Conservation (phyloP, 495 filamentous ascomycete genomes). For the Aspergillus coremiiformis region DNA sequence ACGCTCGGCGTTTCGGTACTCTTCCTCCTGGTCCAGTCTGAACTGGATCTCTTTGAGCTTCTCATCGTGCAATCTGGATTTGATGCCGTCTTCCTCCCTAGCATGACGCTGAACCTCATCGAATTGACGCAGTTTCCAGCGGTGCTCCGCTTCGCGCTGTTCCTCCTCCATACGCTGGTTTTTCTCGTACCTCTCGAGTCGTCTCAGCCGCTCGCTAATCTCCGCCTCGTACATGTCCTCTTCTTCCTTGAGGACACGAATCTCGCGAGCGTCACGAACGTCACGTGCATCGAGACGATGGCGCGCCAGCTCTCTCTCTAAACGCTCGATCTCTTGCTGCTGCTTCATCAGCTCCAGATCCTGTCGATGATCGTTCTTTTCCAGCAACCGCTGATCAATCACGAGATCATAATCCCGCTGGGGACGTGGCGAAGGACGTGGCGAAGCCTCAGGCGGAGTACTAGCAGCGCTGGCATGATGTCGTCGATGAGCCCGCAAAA, state of each 20-base stretch:
- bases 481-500: slow-evolving; percentile 13
- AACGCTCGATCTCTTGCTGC: slow-evolving; percentile 38
- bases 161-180: slow-evolving; percentile 28
- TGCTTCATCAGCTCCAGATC: slow-evolving; percentile 35
- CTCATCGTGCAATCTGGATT: slow-evolving; percentile 15
- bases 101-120: slow-evolving; percentile 27
- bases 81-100: slow-evolving; percentile 12
- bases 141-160: slow-evolving; percentile 23
- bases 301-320: slow-evolving; percentile 38
- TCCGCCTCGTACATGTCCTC: slow-evolving; percentile 34
- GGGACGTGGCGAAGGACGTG: slow-evolving; percentile 7
- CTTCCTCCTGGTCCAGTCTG: not conserved
- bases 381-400: slow-evolving; percentile 31
- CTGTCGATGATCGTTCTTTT: slow-evolving; percentile 32
- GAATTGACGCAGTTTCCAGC: slow-evolving; percentile 22
- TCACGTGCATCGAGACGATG: slow-evolving; percentile 20
- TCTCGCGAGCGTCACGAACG: slow-evolving; percentile 13
- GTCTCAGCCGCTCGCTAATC: slow-evolving; percentile 27
- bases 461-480: slow-evolving; percentile 15
- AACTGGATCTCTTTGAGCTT: slow-evolving; percentile 13
- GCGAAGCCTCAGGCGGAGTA: slow-evolving; percentile 14
- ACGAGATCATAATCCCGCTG: slow-evolving; percentile 33
- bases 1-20: slow-evolving; percentile 13
- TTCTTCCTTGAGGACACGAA: slow-evolving; percentile 25
- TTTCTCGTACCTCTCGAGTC: slow-evolving; percentile 28